Conservation (phyloP, 257 asterid species). For the Solanum gandarillasii region DNA sequence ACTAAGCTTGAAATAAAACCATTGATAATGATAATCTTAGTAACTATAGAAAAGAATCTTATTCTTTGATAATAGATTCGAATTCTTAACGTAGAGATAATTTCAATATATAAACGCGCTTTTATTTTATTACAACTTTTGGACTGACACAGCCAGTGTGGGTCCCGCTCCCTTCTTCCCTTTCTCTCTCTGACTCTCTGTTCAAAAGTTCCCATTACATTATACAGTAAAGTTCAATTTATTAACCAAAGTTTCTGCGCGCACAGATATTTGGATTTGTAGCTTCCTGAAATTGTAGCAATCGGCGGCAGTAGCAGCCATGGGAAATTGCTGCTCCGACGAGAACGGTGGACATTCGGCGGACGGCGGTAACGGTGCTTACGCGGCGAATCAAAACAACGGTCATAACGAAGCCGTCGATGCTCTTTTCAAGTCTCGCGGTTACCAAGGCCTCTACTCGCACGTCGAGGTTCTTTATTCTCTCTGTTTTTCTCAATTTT, state of each 20-base stretch:
- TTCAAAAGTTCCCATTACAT: not conserved
- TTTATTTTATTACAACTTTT: not conserved
- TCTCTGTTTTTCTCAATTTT: not conserved
- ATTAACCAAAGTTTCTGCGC: not conserved
- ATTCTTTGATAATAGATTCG: not conserved
- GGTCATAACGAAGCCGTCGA: constrained; percentile 70
- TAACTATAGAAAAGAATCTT: not conserved
- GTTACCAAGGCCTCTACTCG: constrained; percentile 64
- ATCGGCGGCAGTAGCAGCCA: constrained; percentile 19
- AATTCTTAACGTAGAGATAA: not conserved
- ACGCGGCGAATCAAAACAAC: constrained; percentile 24
- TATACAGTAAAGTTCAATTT: not conserved
- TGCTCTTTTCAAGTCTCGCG: constrained; percentile 74
- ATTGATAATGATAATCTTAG: not conserved
- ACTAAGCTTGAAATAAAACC: not conserved
- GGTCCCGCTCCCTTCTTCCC: not conserved
- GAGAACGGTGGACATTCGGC: constrained; percentile 65
- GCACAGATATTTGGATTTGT: not conserved
- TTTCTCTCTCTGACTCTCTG: not conserved
- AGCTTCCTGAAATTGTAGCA: not conserved
- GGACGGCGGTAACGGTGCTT: constrained; percentile 49
- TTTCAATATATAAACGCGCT: not conserved
- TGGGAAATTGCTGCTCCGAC: constrained; percentile 98
- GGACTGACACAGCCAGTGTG: not conserved
- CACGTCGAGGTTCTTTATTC: constrained; percentile 68